Base-by-base conservation (phyloP, 164 flowering plant genomes). In the Protea cynaroides region DNA sequence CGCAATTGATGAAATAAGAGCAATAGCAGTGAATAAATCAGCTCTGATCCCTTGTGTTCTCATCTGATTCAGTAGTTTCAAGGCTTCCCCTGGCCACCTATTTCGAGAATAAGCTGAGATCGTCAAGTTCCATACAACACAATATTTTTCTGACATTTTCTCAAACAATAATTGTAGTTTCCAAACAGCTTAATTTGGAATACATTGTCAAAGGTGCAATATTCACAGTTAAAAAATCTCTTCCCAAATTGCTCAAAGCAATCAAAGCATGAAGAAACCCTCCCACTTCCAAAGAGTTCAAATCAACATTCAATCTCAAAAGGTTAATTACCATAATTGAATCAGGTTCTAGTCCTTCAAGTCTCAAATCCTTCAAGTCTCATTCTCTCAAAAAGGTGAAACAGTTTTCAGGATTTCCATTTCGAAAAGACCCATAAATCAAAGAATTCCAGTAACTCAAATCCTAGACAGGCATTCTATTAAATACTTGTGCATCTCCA, bases 151-250 rank as follows among this genome's bases (percentile, higher is more conserved):
- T 11, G 73, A 77, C 79, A 82, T 81, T 59, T 64, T 65, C 0
- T 80, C 83, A 59, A 85, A 85, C 22, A 83, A 38, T 55, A 62
- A 37, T 69, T 8, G 83, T 82, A 62, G 65, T 46, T n/a, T 70
- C 68, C 68, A 83, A 55, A 61, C 69, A 57, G 25, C 80, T 75
- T 44, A 80, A 58, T 70, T 85, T 83, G 0, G 81, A 68, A 36
- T 85, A 83, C 83, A 83, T 76, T 4, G 83, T 76, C 70, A 85
- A 55, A 59, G 83, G 68, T 55, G 86, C 84, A 66, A 83, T 85
- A 59, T 68, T 65, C 52, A 83, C 78, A 17, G 79, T 54, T 58
- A n/a, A n/a, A n/a, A 78, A 46, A 71, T 83, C 71, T 43, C 58
- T 56, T n/a, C 63, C 47, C 37, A 76, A 60, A 19, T 69, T 69